Percentiles rank a stretch among this genome's conserved stretches.
These are phyloP conservation scores for Citrus maxima DNA, from an alignment of 345 rosid genomes.

Conservation along the genomic window DNA sequence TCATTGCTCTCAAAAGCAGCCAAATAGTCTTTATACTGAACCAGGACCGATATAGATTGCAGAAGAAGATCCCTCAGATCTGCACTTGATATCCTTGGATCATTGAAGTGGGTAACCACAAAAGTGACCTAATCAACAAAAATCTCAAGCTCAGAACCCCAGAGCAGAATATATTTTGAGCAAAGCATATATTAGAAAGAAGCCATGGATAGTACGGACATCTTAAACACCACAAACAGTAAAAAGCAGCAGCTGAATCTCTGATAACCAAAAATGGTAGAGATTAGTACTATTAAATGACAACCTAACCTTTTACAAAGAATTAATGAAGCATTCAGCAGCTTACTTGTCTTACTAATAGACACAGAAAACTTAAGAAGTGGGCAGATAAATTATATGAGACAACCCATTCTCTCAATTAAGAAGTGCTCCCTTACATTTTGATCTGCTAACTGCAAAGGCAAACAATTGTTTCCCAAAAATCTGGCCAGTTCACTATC, in stretches of 20 bases:
- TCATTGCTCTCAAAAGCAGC: conserved; percentile 82
- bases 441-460: neutral
- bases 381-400: neutral
- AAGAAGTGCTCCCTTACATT: neutral
- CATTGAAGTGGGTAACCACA: conserved; percentile 83
- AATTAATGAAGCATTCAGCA: neutral
- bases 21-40: conserved; percentile 84
- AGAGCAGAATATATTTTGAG: neutral
- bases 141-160: conserved; percentile 7
- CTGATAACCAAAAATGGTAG: neutral
- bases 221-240: neutral
- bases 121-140: conserved; percentile 72
- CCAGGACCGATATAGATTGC: conserved; percentile 88
- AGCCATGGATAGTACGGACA: neutral
- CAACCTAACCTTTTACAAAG: neutral
- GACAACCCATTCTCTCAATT: neutral
- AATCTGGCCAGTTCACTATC: neutral
- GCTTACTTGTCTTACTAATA: neutral
- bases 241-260: neutral
- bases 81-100: conserved; percentile 82
- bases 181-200: neutral
- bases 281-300: neutral
- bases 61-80: conserved; percentile 93
- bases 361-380: neutral
- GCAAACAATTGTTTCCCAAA: neutral